These are phyloP conservation scores for Termitomyces sp. DNA, from an alignment of 768 basidiomycete genomes.

Conservation along the genomic window DNA sequence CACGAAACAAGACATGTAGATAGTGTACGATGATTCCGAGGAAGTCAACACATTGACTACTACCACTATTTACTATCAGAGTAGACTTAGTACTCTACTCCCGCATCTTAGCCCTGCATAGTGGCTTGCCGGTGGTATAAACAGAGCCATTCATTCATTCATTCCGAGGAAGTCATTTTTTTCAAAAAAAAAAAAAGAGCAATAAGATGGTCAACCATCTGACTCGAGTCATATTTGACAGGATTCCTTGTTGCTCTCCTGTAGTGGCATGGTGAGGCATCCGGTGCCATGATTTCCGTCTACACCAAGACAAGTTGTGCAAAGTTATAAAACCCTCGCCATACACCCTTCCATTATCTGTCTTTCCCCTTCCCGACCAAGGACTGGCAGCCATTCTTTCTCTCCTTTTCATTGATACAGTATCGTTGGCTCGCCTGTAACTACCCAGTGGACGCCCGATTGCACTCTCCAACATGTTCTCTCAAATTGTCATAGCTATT, in stretches of 20 bases:
- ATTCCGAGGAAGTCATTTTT: background rate
- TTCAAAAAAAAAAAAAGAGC: background rate
- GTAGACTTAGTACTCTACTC: too few relatives aligned
- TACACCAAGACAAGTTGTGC: background rate
- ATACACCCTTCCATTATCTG: background rate
- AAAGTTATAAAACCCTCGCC: background rate
- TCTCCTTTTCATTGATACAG: conserved; percentile 11
- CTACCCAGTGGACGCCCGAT: background rate
- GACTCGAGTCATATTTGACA: too few relatives aligned
- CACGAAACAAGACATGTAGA: background rate
- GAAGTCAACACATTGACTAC: too few relatives aligned
- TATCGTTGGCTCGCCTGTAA: background rate
- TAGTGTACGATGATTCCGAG: too few relatives aligned
- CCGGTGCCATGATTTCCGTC: conserved; percentile 8
- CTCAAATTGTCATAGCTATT: conserved; percentile 6
- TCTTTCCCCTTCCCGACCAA: conserved; percentile 7
- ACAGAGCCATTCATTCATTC: too few relatives aligned
- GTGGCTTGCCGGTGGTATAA: too few relatives aligned
- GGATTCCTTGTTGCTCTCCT: background rate
- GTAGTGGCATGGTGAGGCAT: background rate
- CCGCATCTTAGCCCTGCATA: too few relatives aligned
- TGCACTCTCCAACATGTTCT: conserved; percentile 10
- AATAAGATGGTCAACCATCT: background rate
- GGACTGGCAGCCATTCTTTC: background rate
- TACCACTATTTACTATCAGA: too few relatives aligned